A percentile compares a stretch with the other conserved stretches of the same genome.
phyloP scores from a whole-genome alignment of 805 yeast genomes.

The Komagataella ulmi region DNA sequence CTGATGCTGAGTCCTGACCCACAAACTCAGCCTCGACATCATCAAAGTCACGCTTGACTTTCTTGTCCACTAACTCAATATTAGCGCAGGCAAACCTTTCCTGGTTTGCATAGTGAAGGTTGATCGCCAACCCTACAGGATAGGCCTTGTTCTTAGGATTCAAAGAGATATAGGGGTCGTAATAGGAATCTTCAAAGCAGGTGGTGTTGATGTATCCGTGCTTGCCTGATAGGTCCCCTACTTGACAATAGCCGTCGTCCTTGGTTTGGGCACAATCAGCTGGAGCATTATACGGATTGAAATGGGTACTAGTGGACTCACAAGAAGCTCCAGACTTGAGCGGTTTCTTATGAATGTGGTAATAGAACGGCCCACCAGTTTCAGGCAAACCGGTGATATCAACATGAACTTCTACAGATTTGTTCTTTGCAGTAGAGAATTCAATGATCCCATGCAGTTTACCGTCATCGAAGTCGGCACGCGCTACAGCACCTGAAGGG shows the following conservation, averaged over 20 bases:
- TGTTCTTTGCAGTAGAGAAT: slow-evolving; percentile 40
- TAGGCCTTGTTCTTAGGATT: slow-evolving; percentile 41
- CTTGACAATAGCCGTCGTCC: slow-evolving; percentile 46
- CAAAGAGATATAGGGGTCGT: slow-evolving; percentile 55
- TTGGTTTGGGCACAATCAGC: slow-evolving; percentile 32
- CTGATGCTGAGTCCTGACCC: neutral
- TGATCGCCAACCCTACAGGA: slow-evolving; percentile 43
- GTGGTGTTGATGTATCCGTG: slow-evolving; percentile 64
- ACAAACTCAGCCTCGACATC: slow-evolving; percentile 4
- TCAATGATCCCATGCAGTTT: slow-evolving; percentile 37
- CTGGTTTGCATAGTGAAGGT: slow-evolving; percentile 40
- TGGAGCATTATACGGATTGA: slow-evolving; percentile 51
- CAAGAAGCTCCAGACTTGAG: slow-evolving; percentile 40
- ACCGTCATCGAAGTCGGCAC: slow-evolving; percentile 42
- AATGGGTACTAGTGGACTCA: slow-evolving; percentile 40
- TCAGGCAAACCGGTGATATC: slow-evolving; percentile 60
- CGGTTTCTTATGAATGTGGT: slow-evolving; percentile 51
- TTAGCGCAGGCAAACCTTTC: slow-evolving; percentile 53
- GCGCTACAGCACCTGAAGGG: slow-evolving; percentile 36
- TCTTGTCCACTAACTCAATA: slow-evolving; percentile 23
- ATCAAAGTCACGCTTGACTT: slow-evolving; percentile 12
- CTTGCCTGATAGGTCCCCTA: slow-evolving; percentile 69
- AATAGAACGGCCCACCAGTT: slow-evolving; percentile 53
- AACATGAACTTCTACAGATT: slow-evolving; percentile 50
- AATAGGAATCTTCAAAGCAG: slow-evolving; percentile 49